phyloP scores from a whole-genome alignment of 352 stramenopile genomes.

The Phytophthora pisi region DNA sequence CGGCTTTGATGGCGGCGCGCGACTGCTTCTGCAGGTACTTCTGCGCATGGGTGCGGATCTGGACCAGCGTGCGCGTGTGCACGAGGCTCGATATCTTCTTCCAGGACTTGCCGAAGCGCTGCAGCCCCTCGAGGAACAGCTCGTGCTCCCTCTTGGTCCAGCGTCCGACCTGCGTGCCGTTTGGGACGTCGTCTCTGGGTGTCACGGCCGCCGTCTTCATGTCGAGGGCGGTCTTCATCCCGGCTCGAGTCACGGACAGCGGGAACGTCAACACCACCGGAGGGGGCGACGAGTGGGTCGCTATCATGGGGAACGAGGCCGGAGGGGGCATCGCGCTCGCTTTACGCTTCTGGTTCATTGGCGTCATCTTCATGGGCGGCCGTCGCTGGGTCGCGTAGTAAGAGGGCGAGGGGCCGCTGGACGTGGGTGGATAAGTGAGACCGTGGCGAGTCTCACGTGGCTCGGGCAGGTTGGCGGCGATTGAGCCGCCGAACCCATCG shows the following conservation, averaged over 20 bases:
- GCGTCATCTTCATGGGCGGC: slow-evolving; percentile 8
- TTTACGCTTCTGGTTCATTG: slow-evolving; percentile 21
- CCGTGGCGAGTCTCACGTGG: slow-evolving; percentile 18
- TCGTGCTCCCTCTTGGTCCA: slow-evolving; percentile 92
- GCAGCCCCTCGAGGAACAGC: slow-evolving; percentile 86
- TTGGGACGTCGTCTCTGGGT: background rate
- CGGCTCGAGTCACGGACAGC: slow-evolving; percentile 4
- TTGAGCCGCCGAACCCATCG: slow-evolving; percentile 8
- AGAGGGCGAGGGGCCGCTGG: slow-evolving; percentile 9
- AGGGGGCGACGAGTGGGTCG: background rate
- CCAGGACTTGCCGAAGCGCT: slow-evolving; percentile 91
- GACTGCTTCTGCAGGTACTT: slow-evolving; percentile 95
- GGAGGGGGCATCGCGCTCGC: background rate
- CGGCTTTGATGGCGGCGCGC: slow-evolving; percentile 56
- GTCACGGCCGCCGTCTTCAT: slow-evolving; percentile 8
- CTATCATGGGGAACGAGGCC: slow-evolving; percentile 6
- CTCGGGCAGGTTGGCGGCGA: background rate
- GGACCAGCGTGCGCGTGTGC: slow-evolving; percentile 86
- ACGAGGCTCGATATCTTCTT: slow-evolving; percentile 90
- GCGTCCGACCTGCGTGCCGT: slow-evolving; percentile 60
- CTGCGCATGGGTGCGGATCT: slow-evolving; percentile 97
- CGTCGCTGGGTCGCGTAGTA: slow-evolving; percentile 18
- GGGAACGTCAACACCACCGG: slow-evolving; percentile 8
- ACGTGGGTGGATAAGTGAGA: background rate
- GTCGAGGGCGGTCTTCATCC: background rate